A percentile compares a stretch with the other conserved stretches of the same genome.
phyloP scores from a whole-genome alignment of 202 grass and related monocot species.

The Cymbopogon flexuosus region DNA sequence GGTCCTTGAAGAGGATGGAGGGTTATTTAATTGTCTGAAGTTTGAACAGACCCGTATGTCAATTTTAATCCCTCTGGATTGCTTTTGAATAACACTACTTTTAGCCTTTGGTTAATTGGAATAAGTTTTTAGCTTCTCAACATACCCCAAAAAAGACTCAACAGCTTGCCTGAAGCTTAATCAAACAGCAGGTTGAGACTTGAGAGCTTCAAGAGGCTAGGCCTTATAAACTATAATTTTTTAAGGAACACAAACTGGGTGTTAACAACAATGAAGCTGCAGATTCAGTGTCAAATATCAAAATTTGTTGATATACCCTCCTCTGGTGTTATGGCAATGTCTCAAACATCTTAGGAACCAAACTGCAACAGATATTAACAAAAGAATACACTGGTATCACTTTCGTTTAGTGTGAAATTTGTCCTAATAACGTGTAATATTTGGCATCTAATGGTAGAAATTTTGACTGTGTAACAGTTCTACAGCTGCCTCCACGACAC shows the following conservation, averaged over 20 bases:
- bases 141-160: background rate
- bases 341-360: background rate
- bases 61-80: no score
- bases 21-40: background rate
- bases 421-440: background rate
- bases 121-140: background rate
- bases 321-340: background rate
- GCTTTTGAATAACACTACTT: background rate
- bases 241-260: background rate
- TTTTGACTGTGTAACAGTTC: conserved; percentile 77
- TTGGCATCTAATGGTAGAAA: conserved; percentile 39
- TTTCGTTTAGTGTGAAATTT: conserved; percentile 2
- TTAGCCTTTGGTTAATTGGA: background rate
- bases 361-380: background rate
- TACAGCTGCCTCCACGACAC: conserved; percentile 70
- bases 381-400: background rate
- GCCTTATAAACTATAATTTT: background rate
- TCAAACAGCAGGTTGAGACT: background rate
- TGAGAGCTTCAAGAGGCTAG: background rate
- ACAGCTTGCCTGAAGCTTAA: background rate
- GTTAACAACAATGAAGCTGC: background rate
- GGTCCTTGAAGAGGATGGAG: no score
- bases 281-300: background rate
- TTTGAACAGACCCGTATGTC: background rate
- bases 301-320: background rate